Conservation (phyloP, 169 alveolate genomes). For the Prorocentrum cordatum region DNA sequence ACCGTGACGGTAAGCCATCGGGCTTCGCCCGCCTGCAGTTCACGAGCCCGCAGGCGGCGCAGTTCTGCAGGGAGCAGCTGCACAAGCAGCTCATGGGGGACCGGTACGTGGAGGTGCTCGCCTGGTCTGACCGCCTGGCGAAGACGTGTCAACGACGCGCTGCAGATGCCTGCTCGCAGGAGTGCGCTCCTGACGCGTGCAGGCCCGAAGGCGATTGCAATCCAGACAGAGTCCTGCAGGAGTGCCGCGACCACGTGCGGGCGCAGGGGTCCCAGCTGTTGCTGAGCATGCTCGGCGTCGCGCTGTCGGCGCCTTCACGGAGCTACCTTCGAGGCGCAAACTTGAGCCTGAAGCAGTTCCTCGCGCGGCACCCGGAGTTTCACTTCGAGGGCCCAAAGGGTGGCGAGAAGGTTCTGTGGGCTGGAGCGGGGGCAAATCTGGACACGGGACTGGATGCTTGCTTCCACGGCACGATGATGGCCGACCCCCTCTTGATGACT, state of each 20-base stretch:
- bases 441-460: too few relatives aligned
- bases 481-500: too few relatives aligned
- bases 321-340: constrained; percentile 40
- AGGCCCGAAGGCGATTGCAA: too few relatives aligned
- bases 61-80: constrained; percentile 28
- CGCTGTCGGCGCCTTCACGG: constrained; percentile 10
- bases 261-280: background rate
- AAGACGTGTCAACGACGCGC: too few relatives aligned
- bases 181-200: too few relatives aligned
- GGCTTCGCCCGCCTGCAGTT: constrained; percentile 39
- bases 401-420: constrained; percentile 23
- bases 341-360: constrained; percentile 36
- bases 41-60: constrained; percentile 8
- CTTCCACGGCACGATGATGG: too few relatives aligned
- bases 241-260: constrained; percentile 15
- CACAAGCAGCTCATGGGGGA: constrained; percentile 56
- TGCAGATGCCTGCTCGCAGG: too few relatives aligned
- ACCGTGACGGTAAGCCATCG: constrained; percentile 32
- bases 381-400: constrained; percentile 47
- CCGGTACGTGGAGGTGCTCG: constrained; percentile 49
- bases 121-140: background rate
- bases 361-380: constrained; percentile 40
- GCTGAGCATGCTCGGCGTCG: constrained; percentile 51
- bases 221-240: constrained; percentile 18
- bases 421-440: too few relatives aligned